Evolutionary conservation across 306 rosid genomes (phyloP), one percentile per base, ranked within the genome.

Genomic region (Casuarina equisetifolia): DNA sequence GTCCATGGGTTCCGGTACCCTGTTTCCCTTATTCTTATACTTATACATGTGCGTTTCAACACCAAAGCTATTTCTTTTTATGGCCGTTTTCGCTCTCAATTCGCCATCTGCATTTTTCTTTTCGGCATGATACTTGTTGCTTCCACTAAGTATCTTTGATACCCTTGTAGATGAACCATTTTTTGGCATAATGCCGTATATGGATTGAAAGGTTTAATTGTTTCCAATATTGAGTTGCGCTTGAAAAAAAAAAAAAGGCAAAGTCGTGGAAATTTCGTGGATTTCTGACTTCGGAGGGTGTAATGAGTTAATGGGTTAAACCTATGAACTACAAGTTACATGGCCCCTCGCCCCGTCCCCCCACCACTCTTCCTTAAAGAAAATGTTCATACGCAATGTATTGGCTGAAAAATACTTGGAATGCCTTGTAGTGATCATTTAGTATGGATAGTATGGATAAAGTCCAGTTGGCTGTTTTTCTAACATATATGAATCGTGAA

Each of bases 1-100:
- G 79, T 79, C 97, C 51, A 93, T 81, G 88, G 97, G 98, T 58
- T 93, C 98, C 52, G 98, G 98, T 91, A 16, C 36, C 77, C 70
- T 80, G 51, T 1, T 61, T 40, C 64, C 50, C 16, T 11, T 72
- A 17, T 69, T 57, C 16, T 11, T 72, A 17, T 35, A 17, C 74
- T 4, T 16, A 70, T 57, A 35, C 17, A 45, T 17, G n/a, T 48
- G 19, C 1, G 32, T 50, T 20, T 61, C 32, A 32, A 9, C 13
- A 32, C 36, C 32, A 7, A 25, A 12, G 3, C 17, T 11, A 57
- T 25, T 19, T 9, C 8, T 19, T 55, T 8, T 6, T 2, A n/a
- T 6, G 20, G 38, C 51, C 51, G 12, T 48, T 2, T 13, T 48
- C 11, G 51, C 51, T 48, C 11, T 48, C 51, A 48, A 48, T 32